Evolutionary conservation across 192 early-diverging fungal species (phyloP).

Genomic region (Umbelopsis sp.): DNA sequence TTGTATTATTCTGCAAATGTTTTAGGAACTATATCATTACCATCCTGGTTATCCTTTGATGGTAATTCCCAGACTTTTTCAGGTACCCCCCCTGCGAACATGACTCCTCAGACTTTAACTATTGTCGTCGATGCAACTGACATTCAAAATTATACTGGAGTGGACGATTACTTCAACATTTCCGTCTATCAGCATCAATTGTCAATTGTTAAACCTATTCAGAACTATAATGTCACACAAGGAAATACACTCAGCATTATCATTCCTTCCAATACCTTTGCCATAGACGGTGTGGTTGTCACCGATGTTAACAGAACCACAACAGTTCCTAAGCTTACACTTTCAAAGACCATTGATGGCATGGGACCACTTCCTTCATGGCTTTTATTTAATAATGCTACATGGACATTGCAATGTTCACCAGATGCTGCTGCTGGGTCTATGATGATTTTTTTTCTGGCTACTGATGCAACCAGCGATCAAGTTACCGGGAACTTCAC

Average conservation of each 20-base stretch:
- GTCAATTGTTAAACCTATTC: not conserved
- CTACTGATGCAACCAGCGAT: not conserved
- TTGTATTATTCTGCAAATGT: not conserved
- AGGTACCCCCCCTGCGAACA: not conserved
- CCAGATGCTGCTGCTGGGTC: not conserved
- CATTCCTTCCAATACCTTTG: not conserved
- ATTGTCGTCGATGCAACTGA: not conserved
- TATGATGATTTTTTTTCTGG: not conserved
- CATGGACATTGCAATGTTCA: not conserved
- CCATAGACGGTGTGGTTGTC: not conserved
- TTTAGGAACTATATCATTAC: not conserved
- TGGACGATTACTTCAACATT: not conserved
- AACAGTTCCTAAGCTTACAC: not conserved
- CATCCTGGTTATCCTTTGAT: slow-evolving; percentile 1
- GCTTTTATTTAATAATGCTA: not conserved
- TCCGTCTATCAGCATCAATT: slow-evolving; percentile 1
- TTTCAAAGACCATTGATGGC: not conserved
- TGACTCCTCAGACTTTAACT: not conserved
- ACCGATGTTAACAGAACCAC: not conserved
- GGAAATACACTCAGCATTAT: not conserved
- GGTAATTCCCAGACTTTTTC: not conserved
- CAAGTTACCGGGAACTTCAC: not conserved
- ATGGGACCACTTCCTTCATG: not conserved
- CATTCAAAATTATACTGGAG: not conserved
- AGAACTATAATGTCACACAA: not conserved